Evolutionary conservation across 2,329 filamentous ascomycete species (phyloP).

Genomic region (Microdochium nivale): DNA sequence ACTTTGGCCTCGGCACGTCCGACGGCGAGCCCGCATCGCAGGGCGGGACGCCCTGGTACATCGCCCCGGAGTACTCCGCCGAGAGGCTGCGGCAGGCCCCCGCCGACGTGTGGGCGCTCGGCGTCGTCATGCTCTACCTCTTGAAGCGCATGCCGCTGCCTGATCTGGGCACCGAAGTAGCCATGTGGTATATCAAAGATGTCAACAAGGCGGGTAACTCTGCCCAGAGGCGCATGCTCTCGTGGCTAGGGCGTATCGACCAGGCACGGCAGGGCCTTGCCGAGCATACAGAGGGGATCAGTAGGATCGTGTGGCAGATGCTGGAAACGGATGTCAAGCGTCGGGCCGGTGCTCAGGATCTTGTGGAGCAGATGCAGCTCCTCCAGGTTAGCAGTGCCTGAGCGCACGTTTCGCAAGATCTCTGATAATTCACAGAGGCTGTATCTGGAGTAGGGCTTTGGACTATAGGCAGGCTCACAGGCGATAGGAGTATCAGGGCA

Average conservation of each 20-base stretch:
- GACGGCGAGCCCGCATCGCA: not conserved
- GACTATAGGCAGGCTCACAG: too few relatives aligned
- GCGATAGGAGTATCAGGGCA: too few relatives aligned
- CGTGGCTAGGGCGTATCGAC: not conserved
- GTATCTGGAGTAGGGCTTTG: too few relatives aligned
- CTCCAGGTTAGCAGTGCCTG: too few relatives aligned
- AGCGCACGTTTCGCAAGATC: too few relatives aligned
- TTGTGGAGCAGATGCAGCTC: not conserved
- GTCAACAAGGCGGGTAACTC: not conserved
- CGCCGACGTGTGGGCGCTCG: constrained; percentile 2
- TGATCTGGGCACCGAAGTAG: not conserved
- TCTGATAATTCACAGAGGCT: too few relatives aligned
- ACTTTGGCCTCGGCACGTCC: constrained; percentile 5
- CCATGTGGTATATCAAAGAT: not conserved
- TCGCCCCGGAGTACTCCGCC: constrained; percentile 4
- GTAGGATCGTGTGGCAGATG: not conserved
- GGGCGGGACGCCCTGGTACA: constrained; percentile 7
- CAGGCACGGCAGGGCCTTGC: not conserved
- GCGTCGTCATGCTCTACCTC: constrained; percentile 1
- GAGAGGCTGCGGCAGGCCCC: not conserved
- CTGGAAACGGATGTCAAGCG: not conserved
- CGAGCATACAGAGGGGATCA: not conserved
- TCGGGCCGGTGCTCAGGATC: not conserved
- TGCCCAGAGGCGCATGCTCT: not conserved
- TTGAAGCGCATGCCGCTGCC: not conserved